phyloP scores from a whole-genome alignment of 768 basidiomycete genomes.

The Lyophyllum atratum region DNA sequence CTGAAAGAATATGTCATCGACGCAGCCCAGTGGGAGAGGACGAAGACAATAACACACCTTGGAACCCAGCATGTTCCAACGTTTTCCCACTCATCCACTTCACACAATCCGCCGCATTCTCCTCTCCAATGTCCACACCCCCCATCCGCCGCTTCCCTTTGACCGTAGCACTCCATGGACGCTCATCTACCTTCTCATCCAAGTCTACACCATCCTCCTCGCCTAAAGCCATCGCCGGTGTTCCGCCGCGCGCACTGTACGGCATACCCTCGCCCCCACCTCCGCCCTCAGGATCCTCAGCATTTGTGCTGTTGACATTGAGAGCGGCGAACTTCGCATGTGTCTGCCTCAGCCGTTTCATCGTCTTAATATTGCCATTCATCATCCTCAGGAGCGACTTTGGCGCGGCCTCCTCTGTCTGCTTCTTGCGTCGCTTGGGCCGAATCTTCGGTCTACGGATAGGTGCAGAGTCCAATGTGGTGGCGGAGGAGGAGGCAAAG shows the following conservation, averaged over 20 bases:
- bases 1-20: slow-evolving; percentile 35
- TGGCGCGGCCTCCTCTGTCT: slow-evolving; percentile 14
- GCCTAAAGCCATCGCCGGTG: slow-evolving; percentile 5
- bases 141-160: slow-evolving; percentile 28
- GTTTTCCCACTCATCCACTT: slow-evolving; percentile 76
- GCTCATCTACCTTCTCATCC: slow-evolving; percentile 58
- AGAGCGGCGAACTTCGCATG: slow-evolving; percentile 72
- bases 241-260: slow-evolving; percentile 25
- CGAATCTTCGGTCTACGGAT: slow-evolving; percentile 16
- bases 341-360: slow-evolving; percentile 71
- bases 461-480: slow-evolving; percentile 11
- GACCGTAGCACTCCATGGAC: slow-evolving; percentile 50
- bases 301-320: slow-evolving; percentile 27
- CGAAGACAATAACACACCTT: slow-evolving; percentile 56
- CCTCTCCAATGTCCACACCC: slow-evolving; percentile 59
- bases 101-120: slow-evolving; percentile 63
- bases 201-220: slow-evolving; percentile 27
- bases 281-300: slow-evolving; percentile 38
- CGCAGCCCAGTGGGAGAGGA: background rate
- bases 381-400: slow-evolving; percentile 66
- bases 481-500: slow-evolving; percentile 36
- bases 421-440: slow-evolving; percentile 38
- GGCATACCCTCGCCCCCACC: slow-evolving; percentile 37
- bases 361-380: slow-evolving; percentile 76
- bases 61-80: slow-evolving; percentile 89